Evolutionary conservation across 2,329 filamentous ascomycete genomes (phyloP), one percentile per base, ranked within the genome.

Genomic region (Pseudogymnoascus destructans): DNA sequence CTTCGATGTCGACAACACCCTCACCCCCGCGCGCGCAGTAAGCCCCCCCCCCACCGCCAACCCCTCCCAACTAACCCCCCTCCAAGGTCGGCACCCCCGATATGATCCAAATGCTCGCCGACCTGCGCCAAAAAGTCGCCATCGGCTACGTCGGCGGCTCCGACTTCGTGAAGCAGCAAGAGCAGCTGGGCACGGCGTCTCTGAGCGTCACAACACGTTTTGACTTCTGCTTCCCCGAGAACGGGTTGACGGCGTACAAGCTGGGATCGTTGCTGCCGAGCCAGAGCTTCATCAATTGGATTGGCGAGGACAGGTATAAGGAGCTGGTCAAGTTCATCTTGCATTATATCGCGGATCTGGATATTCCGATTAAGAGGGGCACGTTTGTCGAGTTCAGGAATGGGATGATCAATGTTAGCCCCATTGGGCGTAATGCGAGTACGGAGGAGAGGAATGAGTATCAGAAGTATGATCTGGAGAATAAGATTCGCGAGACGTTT

Each of bases 211-310:
- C 84, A 57, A 77, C 82, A 62, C 84, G 97, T 68, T 98, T 98
- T 77, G 93, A 98, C 78, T 98, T 89, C 76, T 93, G 87, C 81
- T 98, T 98, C 76, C 78, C 90, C 60, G 93, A 98, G 77, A 98
- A 98, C 75, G 93, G 93, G 9, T 82, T 98, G 65, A 95, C 87
- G 1, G 93, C 92, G 42, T 95, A 80, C 79, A 89, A 90, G 69
- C 75, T 91, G 68, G 93, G 92, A 67, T 73, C 84, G 70, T 78
- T 80, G 58, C 81, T 97, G 59, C 77, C 85, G 1, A 84, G 82
- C 67, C 86, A 86, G 73, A 89, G 82, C 74, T 98, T 97, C 81
- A 95, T 97, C 76, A 73, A 82, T 66, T 95, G 85, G 85, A 79
- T 97, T 63, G 93, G 93, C 63, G 91, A 98, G 78, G 76, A 76